Evolutionary conservation across 1,284 basidiomycete species (phyloP), one percentile per base, ranked within the genome.

Genomic region (Ceratobasidium sp.): DNA sequence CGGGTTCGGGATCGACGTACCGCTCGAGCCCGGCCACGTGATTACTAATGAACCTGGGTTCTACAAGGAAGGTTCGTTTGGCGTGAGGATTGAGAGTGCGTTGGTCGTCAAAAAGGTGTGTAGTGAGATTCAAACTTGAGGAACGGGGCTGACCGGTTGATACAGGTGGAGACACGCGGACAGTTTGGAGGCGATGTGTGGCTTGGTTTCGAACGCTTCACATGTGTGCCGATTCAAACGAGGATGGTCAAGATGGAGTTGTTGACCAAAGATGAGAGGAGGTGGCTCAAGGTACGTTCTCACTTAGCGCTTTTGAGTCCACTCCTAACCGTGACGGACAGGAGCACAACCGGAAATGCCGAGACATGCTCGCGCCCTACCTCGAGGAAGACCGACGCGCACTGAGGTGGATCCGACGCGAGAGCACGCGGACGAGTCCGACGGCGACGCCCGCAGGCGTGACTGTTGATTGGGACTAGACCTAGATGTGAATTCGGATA

Each of bases 211-310:
- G 94, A 96, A 82, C 90, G 92, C 11, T 84, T 97, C 76, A 96
- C 96, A 1, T 76, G 83, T 81, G 95, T 96, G 4, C 97, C 98
- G 0, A 98, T 99, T 80, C 93, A 97, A 83, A 94, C 93, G 1
- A 88, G 89, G 78, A 92, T 99, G 87, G 90, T 98, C 72, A 93
- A 96, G 80, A 89, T 91, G 74, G 84, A 82, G 51, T 89, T 98
- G 87, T 86, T 98, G 77, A 90, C 90, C 13, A 92, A 90, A 79
- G 91, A 92, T 74, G 96, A 99, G 85, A 91, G 91, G 79, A 83
- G 88, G 75, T 98, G 96, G 96, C 80, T 99, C 72, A 96, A 95
- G 86, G 91, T 90, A 75, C 43, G 16, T 46, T 46, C 14, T 56
- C 83, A 79, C 2, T 27, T 34, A 27, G 46, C 24, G 24, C 41